These are phyloP conservation scores for Camillea tinctor DNA, from an alignment of 2,329 filamentous ascomycete species.

Conservation along the genomic window DNA sequence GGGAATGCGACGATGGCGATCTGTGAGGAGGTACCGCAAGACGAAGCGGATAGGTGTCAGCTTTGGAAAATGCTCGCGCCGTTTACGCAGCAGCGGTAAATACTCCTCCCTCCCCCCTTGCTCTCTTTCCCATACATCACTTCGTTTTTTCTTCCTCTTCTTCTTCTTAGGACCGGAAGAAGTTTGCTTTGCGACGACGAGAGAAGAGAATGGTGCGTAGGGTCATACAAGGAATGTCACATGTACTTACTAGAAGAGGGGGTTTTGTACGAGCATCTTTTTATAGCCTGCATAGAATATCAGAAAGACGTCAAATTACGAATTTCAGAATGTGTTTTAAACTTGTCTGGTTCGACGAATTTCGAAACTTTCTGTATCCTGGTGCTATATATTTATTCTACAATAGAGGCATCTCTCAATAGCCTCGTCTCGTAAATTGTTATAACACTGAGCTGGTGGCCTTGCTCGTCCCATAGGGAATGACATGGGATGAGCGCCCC, in stretches of 20 bases:
- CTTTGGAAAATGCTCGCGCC: constrained; percentile 42
- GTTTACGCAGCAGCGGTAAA: constrained; percentile 32
- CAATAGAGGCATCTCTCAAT: not conserved
- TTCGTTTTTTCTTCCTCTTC: not conserved
- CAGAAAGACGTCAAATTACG: no score
- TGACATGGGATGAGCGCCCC: constrained; percentile 39
- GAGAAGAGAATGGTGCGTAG: no score
- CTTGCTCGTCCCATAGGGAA: constrained; percentile 41
- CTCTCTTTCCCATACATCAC: no score
- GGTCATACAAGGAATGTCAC: no score
- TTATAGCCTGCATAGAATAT: no score
- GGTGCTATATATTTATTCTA: not conserved
- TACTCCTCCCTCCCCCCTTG: no score
- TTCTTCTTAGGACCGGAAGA: no score
- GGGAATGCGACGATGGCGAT: constrained; percentile 30
- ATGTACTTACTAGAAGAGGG: no score
- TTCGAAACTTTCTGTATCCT: not conserved
- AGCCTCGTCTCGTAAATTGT: constrained; percentile 29
- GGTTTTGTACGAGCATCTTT: no score
- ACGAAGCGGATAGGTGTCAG: constrained; percentile 37
- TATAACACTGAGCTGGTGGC: constrained; percentile 36
- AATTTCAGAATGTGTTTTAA: no score
- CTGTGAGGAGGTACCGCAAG: constrained; percentile 39
- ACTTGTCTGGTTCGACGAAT: no score
- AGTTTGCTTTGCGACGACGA: no score